A percentile compares a stretch with the other conserved stretches of the same genome.
Conservation (phyloP, 140 eudicot genomes). For the Flaveria floridana region DNA sequence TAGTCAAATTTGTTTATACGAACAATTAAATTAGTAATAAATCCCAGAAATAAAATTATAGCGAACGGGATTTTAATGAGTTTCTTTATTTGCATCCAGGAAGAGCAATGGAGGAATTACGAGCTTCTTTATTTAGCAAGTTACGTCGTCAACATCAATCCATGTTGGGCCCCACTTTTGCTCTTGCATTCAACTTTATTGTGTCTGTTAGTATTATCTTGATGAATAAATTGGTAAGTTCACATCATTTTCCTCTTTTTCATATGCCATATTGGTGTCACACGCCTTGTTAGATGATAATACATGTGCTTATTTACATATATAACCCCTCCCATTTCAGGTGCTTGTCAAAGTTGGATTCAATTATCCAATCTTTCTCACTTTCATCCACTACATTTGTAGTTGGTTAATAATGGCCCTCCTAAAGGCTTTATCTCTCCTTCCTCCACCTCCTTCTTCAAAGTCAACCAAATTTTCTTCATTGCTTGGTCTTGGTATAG, state of each 20-base stretch:
- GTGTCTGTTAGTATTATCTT: slow-evolving; percentile 89
- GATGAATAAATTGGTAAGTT: slow-evolving; percentile 88
- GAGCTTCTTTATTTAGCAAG: slow-evolving; percentile 76
- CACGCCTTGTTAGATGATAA: not conserved
- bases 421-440: slow-evolving; percentile 68
- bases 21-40: not conserved
- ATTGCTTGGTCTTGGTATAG: slow-evolving; percentile 75
- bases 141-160: slow-evolving; percentile 78
- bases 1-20: slow-evolving; percentile 19
- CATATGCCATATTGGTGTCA: not conserved
- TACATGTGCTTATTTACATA: slow-evolving; percentile 4
- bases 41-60: slow-evolving; percentile 3
- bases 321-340: slow-evolving; percentile 41
- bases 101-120: slow-evolving; percentile 86
- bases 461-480: slow-evolving; percentile 73
- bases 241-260: slow-evolving; percentile 15
- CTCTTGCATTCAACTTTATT: slow-evolving; percentile 84
- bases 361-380: slow-evolving; percentile 93
- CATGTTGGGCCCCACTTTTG: slow-evolving; percentile 77
- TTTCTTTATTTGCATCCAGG: slow-evolving; percentile 41
- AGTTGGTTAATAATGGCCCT: slow-evolving; percentile 95
- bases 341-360: slow-evolving; percentile 94
- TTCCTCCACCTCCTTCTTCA: slow-evolving; percentile 78
- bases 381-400: slow-evolving; percentile 83
- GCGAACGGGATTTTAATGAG: not conserved